phyloP scores from a whole-genome alignment of 768 basidiomycete genomes.

The Tulasnella sp. region DNA sequence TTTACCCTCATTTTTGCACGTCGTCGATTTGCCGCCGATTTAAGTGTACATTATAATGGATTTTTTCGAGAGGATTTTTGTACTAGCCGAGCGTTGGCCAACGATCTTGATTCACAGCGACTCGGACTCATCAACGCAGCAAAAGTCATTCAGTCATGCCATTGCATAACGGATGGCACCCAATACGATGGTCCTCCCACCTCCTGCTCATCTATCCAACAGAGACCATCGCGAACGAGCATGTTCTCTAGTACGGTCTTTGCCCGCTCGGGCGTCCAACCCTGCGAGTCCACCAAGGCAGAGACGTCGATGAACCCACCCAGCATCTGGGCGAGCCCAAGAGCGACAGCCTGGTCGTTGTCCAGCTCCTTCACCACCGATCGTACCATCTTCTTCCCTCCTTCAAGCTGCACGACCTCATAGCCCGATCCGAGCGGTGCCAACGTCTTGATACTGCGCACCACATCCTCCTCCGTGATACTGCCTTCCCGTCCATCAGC shows the following conservation, averaged over 20 bases:
- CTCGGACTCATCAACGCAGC: too few relatives aligned
- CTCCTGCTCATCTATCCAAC: constrained; percentile 93
- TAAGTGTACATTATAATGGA: not conserved
- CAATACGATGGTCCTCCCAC: constrained; percentile 62
- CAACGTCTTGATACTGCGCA: constrained; percentile 76
- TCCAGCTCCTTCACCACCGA: constrained; percentile 88
- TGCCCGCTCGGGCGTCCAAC: constrained; percentile 75
- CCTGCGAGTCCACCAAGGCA: constrained; percentile 44
- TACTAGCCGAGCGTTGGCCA: not conserved
- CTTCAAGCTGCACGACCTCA: constrained; percentile 67
- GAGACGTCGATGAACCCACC: constrained; percentile 66
- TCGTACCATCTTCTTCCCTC: constrained; percentile 66
- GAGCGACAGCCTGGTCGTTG: constrained; percentile 73
- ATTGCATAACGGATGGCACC: constrained; percentile 81
- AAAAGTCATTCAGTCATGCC: constrained; percentile 41
- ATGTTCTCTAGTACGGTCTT: constrained; percentile 78
- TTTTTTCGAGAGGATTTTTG: not conserved
- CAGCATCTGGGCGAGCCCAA: constrained; percentile 59
- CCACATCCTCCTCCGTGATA: constrained; percentile 79
- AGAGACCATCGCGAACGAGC: constrained; percentile 81
- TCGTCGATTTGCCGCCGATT: not conserved
- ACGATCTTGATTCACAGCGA: not conserved
- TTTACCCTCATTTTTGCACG: not conserved
- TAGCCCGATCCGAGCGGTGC: constrained; percentile 89
- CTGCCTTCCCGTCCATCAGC: constrained; percentile 39